Evolutionary conservation across 2,329 filamentous ascomycete genomes (phyloP), one percentile per base, ranked within the genome.

Genomic region (Balansia obtecta): DNA sequence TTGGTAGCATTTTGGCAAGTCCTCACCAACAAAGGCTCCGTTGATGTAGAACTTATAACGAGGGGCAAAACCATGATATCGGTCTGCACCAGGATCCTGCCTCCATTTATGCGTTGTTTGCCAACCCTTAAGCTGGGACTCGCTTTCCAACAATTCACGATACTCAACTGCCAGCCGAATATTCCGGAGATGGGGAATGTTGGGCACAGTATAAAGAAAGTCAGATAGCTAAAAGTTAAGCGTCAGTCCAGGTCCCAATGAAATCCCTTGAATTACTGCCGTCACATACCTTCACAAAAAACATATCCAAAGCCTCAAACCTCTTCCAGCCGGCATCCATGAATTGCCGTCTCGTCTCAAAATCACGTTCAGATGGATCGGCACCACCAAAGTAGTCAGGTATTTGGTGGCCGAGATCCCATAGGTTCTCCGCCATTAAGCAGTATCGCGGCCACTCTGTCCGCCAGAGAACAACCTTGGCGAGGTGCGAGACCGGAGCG

Each of bases 251-350:
- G 30, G 33, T 57, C 52, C 32, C 37, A 18, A 33, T 50, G 27
- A 39, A 32, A 34, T 27, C 30, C 34, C 13, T 12, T 5, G 37
- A 37, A 18, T 12, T 42, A 22, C 10, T 41, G 15, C 30, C 13
- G 27, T 6, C 18, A 40, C 48, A 54, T 65, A 83, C 79, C 71
- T 82, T 83, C 54, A 85, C 75, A 58, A 84, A 83, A 61, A 84
- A 85, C 71, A 83, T 72, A 56, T 83, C 76, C 60, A 77, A 74
- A 16, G 72, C 71, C 53, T 72, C 64, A 61, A 83, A 82, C 56
- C 69, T 71, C 50, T 75, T 69, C 65, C 71, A 71, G 13, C 76
- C 74, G 42, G 74, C 71, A 30, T 65, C 60, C 45, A 71, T 73
- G 37, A 80, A 70, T 50, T 65, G 65, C 54, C 76, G 68, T 38